Evolutionary conservation across 306 rosid genomes (phyloP), one percentile per base, ranked within the genome.

Genomic region (Luffa aegyptiaca): DNA sequence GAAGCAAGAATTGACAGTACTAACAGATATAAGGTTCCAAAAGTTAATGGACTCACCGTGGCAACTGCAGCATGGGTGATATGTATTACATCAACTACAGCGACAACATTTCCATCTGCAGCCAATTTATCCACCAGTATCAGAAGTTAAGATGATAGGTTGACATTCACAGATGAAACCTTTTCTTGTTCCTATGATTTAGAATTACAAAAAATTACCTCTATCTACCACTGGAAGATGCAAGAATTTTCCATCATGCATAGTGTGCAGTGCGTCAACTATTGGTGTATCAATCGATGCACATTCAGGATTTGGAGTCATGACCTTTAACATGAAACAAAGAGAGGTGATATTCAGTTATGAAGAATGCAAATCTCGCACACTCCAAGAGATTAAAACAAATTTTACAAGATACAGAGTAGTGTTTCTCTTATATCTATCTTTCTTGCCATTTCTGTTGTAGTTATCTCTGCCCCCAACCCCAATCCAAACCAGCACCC

Each of bases 221-320:
- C 86, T 89, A 82, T 89, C 90, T 42, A 93, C 73, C 77, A 96
- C 92, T 5, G 98, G 99, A 78, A 96, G 93, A 84, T 96, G 98
- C 84, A 96, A 86, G 84, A 96, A 90, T 16, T 93, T 96, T 77
- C 98, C 97, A 76, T 96, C 90, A 57, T 96, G 99, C 99, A 96
- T 93, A 16, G 83, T 82, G 72, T 93, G 98, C 83, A 96, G 90
- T 55, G 99, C 99, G 81, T 96, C 96, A 78, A 96, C 94, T 83
- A 96, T 96, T 42, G 99, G 90, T 49, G 98, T 90, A 79, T 96
- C 99, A 26, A 89, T 80, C 18, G 84, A 65, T n/a, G 89, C 98
- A 80, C 94, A 90, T 87, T 93, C 92, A 80, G 99, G 99, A 88
- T 90, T 91, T 84, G 91, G 89, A 72, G 99, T 96, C 99, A 96